Evolutionary conservation across 768 basidiomycete genomes (phyloP).

Genomic region (Pulveroboletus ravenelii): DNA sequence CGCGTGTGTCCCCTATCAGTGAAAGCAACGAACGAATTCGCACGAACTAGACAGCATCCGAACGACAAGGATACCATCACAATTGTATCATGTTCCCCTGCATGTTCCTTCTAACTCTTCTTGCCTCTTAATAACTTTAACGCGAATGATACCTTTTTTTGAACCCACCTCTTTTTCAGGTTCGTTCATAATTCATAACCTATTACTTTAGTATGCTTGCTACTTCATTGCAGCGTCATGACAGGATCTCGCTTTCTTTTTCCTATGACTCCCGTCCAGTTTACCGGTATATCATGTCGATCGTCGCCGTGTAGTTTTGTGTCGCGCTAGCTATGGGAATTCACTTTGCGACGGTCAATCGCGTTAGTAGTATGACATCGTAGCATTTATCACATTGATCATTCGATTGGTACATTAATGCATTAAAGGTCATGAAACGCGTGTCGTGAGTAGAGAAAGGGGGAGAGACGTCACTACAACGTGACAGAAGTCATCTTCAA

Average conservation of each 20-base stretch:
- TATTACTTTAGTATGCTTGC: slow-evolving; percentile 11
- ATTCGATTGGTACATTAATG: neutral
- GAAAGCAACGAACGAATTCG: slow-evolving; percentile 15
- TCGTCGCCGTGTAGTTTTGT: slow-evolving; percentile 23
- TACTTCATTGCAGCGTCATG: slow-evolving; percentile 9
- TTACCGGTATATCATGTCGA: slow-evolving; percentile 18
- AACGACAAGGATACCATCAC: slow-evolving; percentile 23
- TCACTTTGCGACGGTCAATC: neutral
- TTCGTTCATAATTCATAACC: slow-evolving; percentile 3
- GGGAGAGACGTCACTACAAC: neutral
- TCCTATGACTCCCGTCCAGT: slow-evolving; percentile 1
- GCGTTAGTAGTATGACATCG: neutral
- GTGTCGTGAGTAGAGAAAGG: neutral
- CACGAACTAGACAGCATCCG: slow-evolving; percentile 28
- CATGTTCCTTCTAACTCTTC: slow-evolving; percentile 9
- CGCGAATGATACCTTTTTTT: neutral
- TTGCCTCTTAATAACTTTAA: slow-evolving; percentile 4
- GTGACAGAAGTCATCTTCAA: slow-evolving; percentile 18
- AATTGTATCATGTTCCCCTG: slow-evolving; percentile 24
- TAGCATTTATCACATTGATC: neutral
- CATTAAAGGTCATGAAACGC: neutral
- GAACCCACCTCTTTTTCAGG: neutral
- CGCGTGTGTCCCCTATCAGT: slow-evolving; percentile 10
- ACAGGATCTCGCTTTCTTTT: neutral
- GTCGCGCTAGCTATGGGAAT: slow-evolving; percentile 23